Evolutionary conservation across 2,329 filamentous ascomycete species (phyloP).

Genomic region (Calonectria hongkongensis): DNA sequence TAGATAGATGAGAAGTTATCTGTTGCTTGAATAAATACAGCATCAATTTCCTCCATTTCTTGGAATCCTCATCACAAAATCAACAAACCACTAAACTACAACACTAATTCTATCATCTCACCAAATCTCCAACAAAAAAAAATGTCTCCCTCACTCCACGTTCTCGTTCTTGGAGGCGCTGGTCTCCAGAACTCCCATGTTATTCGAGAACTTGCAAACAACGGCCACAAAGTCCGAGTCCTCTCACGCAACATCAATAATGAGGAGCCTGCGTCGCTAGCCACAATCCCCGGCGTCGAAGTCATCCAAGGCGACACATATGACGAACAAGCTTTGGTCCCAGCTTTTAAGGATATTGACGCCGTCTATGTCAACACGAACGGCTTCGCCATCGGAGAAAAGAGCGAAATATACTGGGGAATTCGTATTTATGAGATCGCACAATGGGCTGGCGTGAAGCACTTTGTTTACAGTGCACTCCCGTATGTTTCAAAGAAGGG

Average conservation of each 20-base stretch:
- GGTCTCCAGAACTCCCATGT: slow-evolving; percentile 16
- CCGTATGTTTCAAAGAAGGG: slow-evolving; percentile 40
- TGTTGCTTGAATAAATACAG: neutral
- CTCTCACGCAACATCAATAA: slow-evolving; percentile 17
- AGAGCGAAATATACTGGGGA: slow-evolving; percentile 43
- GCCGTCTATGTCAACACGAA: slow-evolving; percentile 43
- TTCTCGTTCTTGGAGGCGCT: slow-evolving; percentile 21
- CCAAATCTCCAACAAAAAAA: neutral
- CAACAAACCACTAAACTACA: neutral
- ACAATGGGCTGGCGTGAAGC: slow-evolving; percentile 31
- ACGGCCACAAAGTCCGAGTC: slow-evolving; percentile 8
- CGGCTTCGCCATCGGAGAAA: slow-evolving; percentile 42
- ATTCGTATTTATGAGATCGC: slow-evolving; percentile 46
- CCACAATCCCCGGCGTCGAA: slow-evolving; percentile 27
- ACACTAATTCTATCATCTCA: neutral
- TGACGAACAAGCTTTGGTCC: slow-evolving; percentile 34
- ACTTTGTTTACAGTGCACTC: slow-evolving; percentile 39
- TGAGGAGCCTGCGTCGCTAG: neutral
- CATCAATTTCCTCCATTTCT: neutral
- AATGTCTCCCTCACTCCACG: slow-evolving; percentile 5
- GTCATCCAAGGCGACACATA: slow-evolving; percentile 38
- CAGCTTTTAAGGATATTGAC: slow-evolving; percentile 35
- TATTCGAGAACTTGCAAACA: neutral
- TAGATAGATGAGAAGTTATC: neutral
- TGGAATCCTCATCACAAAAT: neutral